These are phyloP conservation scores for Dentipellis sp. DNA, from an alignment of 768 basidiomycete genomes.

Conservation along the genomic window DNA sequence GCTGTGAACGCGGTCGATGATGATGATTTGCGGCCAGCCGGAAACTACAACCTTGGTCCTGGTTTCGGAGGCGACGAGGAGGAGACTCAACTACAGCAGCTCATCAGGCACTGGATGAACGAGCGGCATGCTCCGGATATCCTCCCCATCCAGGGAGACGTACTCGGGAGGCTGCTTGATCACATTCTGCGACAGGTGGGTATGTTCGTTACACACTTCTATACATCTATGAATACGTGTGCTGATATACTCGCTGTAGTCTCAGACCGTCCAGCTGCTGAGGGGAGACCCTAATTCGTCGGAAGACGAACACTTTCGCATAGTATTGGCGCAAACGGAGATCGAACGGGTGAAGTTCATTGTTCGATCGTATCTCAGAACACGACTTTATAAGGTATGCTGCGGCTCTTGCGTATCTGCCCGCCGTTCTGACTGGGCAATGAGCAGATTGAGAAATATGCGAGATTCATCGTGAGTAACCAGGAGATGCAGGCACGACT, in stretches of 20 bases:
- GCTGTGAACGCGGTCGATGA: not conserved
- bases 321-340: conserved; percentile 91
- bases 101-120: conserved; percentile 81
- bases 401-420: not conserved
- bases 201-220: not conserved
- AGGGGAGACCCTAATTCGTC: conserved; percentile 76
- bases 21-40: not conserved
- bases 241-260: conserved; percentile 32
- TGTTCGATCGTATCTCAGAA: conserved; percentile 81
- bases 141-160: conserved; percentile 59
- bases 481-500: conserved; percentile 68
- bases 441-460: conserved; percentile 76
- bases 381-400: conserved; percentile 74
- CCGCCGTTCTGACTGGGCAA: not conserved
- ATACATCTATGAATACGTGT: not conserved
- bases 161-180: conserved; percentile 60
- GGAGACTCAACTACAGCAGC: conserved; percentile 56
- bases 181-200: conserved; percentile 78
- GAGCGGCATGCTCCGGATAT: conserved; percentile 78
- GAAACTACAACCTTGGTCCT: not conserved
- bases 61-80: conserved; percentile 17
- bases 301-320: conserved; percentile 89
- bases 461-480: conserved; percentile 66
- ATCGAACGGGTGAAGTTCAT: conserved; percentile 92
- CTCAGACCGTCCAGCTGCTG: conserved; percentile 66